phyloP scores from a whole-genome alignment of 495 filamentous ascomycete species.

The Penicillium samsonianum region DNA sequence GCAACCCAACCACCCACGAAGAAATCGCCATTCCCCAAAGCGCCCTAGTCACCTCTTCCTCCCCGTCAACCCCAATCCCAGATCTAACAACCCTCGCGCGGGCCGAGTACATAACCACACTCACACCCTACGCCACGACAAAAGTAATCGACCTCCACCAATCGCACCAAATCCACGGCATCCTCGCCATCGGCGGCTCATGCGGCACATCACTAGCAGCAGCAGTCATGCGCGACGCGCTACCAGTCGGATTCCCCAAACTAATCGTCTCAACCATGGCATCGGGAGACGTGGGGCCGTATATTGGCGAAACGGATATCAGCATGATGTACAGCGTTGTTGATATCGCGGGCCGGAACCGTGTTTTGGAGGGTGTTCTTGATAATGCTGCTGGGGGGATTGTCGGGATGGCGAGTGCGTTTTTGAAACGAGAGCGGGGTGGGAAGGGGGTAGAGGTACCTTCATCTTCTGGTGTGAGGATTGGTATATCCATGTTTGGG shows the following conservation, averaged over 20 bases:
- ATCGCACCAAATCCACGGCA: constrained; percentile 48
- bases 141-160: constrained; percentile 38
- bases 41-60: not conserved
- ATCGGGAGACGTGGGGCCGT: constrained; percentile 57
- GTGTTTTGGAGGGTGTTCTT: constrained; percentile 55
- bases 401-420: constrained; percentile 53
- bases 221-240: constrained; percentile 55
- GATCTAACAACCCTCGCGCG: constrained; percentile 24
- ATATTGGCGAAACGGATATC: constrained; percentile 67
- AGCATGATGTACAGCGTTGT: constrained; percentile 69
- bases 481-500: constrained; percentile 74
- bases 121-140: constrained; percentile 42
- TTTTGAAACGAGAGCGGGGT: constrained; percentile 15
- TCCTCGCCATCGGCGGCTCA: constrained; percentile 58
- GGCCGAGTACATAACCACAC: constrained; percentile 51
- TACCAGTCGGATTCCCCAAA: constrained; percentile 67
- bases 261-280: constrained; percentile 70
- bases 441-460: not conserved
- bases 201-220: constrained; percentile 59
- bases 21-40: constrained; percentile 38
- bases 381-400: constrained; percentile 62
- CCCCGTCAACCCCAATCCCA: not conserved
- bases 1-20: constrained; percentile 39
- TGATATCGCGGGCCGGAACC: constrained; percentile 66
- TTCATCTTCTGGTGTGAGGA: constrained; percentile 33